Percentiles rank a stretch among this genome's conserved stretches.
These are phyloP conservation scores for Phaeodactylum tricornutum DNA, from an alignment of 108 stramenopile genomes.

Conservation along the genomic window DNA sequence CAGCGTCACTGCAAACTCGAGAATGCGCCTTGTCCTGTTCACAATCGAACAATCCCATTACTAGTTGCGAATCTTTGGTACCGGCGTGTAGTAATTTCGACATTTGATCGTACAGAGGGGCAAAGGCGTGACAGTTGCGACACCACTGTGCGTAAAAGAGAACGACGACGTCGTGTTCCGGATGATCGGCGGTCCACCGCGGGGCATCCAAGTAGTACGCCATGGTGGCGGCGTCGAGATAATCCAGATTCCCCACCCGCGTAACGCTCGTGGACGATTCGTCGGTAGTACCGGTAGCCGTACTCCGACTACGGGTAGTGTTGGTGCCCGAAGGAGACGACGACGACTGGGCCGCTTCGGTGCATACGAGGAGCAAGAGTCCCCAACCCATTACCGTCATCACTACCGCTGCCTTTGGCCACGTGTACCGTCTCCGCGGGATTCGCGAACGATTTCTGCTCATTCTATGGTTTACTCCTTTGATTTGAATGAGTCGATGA, in stretches of 20 bases:
- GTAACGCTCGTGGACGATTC: background rate
- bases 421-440: no score
- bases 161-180: slow-evolving; percentile 65
- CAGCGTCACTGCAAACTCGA: slow-evolving; percentile 35
- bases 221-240: slow-evolving; percentile 71
- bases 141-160: slow-evolving; percentile 76
- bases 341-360: no score
- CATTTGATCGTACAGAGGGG: slow-evolving; percentile 62
- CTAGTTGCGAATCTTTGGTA: slow-evolving; percentile 23
- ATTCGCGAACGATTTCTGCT: no score
- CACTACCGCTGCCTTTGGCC: no score
- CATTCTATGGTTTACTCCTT: no score
- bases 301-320: no score
- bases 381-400: no score
- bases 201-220: slow-evolving; percentile 55
- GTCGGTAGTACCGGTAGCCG: no score
- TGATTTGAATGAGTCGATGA: no score
- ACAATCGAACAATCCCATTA: slow-evolving; percentile 79
- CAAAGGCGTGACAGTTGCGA: slow-evolving; percentile 52
- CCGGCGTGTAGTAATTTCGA: slow-evolving; percentile 53
- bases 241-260: slow-evolving; percentile 59
- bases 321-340: no score
- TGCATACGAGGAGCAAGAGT: no score
- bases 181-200: slow-evolving; percentile 27
- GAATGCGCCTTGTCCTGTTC: slow-evolving; percentile 43